Evolutionary conservation across 1,284 basidiomycete species (phyloP), one percentile per base, ranked within the genome.

Genomic region (Anthracocystis setariae): DNA sequence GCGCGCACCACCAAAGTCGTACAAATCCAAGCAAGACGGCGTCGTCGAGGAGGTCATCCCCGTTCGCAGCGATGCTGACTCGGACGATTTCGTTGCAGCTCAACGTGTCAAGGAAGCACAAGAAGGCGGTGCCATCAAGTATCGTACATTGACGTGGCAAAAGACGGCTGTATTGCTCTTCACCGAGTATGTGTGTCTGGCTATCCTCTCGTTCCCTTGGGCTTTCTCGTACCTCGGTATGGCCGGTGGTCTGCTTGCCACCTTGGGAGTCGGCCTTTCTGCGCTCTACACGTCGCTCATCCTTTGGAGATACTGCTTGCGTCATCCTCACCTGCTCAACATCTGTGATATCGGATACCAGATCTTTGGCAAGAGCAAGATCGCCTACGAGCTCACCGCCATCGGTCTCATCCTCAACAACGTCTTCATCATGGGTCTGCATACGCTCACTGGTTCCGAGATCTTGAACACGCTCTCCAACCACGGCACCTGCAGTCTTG

Each of bases 321-420:
- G 84, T 60, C 86, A 90, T 62, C 89, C 89, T 0, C 64, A 73
- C 3, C 50, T 75, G 12, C 85, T 86, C n/a, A 87, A 89, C 72
- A 88, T 90, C 25, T 89, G 88, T 77, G 89, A 90, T 69, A 87
- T 90, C 29, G 88, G 88, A 3, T 85, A 85, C 27, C 84, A 86
- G 37, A 85, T 89, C 39, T 87, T 86, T 63, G 86, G 86, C 27
- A 85, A 84, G 38, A 84, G 84, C 3, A 71, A 85, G 47, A 63
- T 84, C 37, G 87, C 85, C 8, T 88, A 87, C 80, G 85, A 86
- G 49, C 76, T 86, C 23, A 74, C 76, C 2, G 76, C 71, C 2
- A 29, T 74, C 24, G 69, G 71, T 1, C 73, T 81, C 3, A 44
- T 75, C 15, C 67, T 78, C 59, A 81, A 81, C 77, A 80, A 80